Conservation (phyloP, 306 rosid species). For the Bauhinia variegata region DNA sequence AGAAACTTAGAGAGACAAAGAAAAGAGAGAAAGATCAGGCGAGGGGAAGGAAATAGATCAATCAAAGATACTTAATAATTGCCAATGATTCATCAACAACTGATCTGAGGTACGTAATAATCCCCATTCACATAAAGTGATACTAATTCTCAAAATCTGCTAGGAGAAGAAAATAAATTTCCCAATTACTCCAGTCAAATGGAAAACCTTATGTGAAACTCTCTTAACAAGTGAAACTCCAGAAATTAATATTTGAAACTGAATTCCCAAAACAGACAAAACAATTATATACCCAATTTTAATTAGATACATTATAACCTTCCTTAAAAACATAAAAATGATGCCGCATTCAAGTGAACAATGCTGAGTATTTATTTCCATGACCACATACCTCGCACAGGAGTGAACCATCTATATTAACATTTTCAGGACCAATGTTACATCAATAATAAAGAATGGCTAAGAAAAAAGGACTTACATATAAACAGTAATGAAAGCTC, state of each 20-base stretch:
- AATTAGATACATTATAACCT: no score
- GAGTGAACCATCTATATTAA: no score
- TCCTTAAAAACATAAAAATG: no score
- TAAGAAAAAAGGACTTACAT: no score
- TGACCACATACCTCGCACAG: no score
- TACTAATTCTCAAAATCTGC: neutral
- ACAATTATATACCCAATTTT: neutral
- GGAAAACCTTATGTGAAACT: neutral
- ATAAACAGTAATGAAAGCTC: no score
- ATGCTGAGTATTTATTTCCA: no score
- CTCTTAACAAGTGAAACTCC: neutral
- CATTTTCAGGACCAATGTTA: no score
- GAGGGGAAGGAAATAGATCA: neutral
- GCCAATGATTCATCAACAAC: slow-evolving; percentile 22
- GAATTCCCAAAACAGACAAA: neutral
- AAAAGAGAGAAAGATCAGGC: neutral
- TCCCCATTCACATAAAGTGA: neutral
- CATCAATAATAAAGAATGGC: no score
- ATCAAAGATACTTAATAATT: slow-evolving; percentile 13
- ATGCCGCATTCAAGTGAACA: no score
- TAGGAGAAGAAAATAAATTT: neutral
- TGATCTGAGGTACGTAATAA: neutral
- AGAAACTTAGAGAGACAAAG: neutral
- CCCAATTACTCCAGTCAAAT: neutral
- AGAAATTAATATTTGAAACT: neutral